Base-by-base conservation (phyloP, 2,329 filamentous ascomycete species). In the Hirsutella rhossiliensis region DNA sequence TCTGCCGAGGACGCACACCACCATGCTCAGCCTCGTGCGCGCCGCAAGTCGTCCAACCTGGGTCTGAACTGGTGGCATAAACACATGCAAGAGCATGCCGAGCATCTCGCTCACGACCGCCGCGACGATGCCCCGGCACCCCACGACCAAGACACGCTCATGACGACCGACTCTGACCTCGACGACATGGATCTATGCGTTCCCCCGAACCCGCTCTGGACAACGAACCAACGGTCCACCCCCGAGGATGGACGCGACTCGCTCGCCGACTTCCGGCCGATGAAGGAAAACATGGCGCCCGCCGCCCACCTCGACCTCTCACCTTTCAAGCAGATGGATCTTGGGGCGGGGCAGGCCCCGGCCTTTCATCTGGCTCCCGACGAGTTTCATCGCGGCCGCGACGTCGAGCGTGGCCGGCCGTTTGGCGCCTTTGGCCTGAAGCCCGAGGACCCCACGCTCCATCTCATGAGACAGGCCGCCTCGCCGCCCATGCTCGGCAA, bases 401-500 rank as follows among this genome's bases (percentile, higher is more conserved):
- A 42, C 20, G 17, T 27, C 13, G 45, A 31, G 12, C 69, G 70
- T 47, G 65, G 63, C 44, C 62, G 67, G 42, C 69, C 69, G 7
- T 72, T 72, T 50, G 67, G 61, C 36, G 60, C 59, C 18, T 60
- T 62, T 41, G 62, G 61, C 38, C 52, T 59, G 32, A 56, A 56
- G 44, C 60, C 66, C 28, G 59, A 66, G 38, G 65, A 66, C 41
- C 56, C 59, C 28, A 60, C 64, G 43, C 63, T 68, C 47, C 61
- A 65, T 45, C 66, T 67, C 54, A 66, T 71, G 56, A 72, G 72
- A 46, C 64, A 73, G 50, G 69, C 68, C 19, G 68, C 72, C 54
- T 80, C 79, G 47, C 90, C 90, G 36, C 90, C 90, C 11, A 94
- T 97, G 88, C 76, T 95, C 11, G 90, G 90, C 45, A 67, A 71